A percentile compares a stretch with the other conserved stretches of the same genome.
Evolutionary conservation across 306 rosid species (phyloP).

Genomic region (Malus sieversii): DNA sequence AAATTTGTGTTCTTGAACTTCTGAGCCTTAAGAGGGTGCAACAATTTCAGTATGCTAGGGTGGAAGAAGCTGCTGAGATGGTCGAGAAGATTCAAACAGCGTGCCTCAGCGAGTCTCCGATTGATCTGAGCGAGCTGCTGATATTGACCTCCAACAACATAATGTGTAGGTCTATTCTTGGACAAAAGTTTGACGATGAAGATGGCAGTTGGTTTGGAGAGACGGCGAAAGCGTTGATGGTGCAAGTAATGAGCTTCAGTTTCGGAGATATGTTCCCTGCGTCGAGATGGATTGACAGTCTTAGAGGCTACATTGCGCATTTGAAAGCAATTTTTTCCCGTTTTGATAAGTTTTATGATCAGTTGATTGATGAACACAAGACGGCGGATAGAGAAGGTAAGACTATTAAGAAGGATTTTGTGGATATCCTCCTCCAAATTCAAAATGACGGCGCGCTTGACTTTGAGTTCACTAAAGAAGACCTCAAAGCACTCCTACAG

Average conservation of each 20-base stretch:
- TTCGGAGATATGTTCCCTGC: conserved; percentile 28
- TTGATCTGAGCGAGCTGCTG: conserved; percentile 1
- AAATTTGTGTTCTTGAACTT: conserved; percentile 15
- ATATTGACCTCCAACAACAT: background rate
- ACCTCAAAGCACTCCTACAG: conserved; percentile 16
- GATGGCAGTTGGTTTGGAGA: conserved; percentile 5
- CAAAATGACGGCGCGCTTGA: background rate
- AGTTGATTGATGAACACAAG: conserved; percentile 24
- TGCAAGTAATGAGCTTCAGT: conserved; percentile 12
- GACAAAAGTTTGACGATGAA: conserved; percentile 5
- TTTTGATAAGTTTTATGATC: conserved; percentile 23
- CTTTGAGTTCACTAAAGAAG: background rate
- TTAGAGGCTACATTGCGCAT: conserved; percentile 2
- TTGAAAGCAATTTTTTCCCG: background rate
- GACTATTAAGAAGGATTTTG: background rate
- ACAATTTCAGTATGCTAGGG: background rate
- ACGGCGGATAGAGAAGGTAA: background rate
- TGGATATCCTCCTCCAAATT: conserved; percentile 12
- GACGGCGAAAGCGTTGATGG: background rate
- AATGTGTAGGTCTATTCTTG: background rate
- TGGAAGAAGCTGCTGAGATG: conserved; percentile 10
- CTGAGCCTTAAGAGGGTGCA: conserved; percentile 7
- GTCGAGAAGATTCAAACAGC: background rate
- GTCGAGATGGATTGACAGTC: conserved; percentile 30
- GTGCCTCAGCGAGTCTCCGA: background rate